phyloP scores from a whole-genome alignment of 108 stramenopile species.

The Ochromonas danica region DNA sequence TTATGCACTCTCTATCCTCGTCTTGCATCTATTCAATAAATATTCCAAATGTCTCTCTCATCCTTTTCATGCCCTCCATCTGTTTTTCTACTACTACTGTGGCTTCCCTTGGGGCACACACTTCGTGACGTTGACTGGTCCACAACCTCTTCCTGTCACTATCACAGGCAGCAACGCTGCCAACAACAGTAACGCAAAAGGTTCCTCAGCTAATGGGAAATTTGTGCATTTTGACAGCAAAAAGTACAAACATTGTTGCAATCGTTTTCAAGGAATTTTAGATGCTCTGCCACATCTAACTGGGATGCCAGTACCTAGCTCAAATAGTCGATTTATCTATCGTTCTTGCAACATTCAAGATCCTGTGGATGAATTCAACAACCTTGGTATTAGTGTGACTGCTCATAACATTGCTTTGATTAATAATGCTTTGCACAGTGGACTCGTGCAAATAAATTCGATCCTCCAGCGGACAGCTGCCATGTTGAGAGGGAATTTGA shows the following conservation, averaged over 20 bases:
- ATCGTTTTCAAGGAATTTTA: too few species aligned
- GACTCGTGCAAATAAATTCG: conserved; percentile 33
- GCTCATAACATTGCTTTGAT: conserved; percentile 35
- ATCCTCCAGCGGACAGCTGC: too few species aligned
- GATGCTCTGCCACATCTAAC: too few species aligned
- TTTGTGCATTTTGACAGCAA: neutral
- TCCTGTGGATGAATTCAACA: conserved; percentile 46
- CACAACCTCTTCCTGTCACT: neutral
- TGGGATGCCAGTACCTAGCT: too few species aligned
- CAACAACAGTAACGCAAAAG: neutral
- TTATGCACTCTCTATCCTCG: conserved; percentile 49
- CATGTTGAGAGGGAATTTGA: too few species aligned
- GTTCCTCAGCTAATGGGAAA: neutral
- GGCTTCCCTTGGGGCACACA: conserved; percentile 40
- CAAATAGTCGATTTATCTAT: conserved; percentile 30
- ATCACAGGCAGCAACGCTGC: neutral
- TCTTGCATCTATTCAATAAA: conserved; percentile 41
- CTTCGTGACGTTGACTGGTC: conserved; percentile 37
- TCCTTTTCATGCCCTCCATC: conserved; percentile 45
- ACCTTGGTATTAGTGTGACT: conserved; percentile 45
- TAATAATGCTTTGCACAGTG: conserved; percentile 39
- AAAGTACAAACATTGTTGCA: neutral
- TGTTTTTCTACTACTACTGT: conserved; percentile 43
- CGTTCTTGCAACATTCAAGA: conserved; percentile 52
- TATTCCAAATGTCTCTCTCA: conserved; percentile 20